Conservation (phyloP, 768 basidiomycete genomes). For the Cyclocybe cylindracea region DNA sequence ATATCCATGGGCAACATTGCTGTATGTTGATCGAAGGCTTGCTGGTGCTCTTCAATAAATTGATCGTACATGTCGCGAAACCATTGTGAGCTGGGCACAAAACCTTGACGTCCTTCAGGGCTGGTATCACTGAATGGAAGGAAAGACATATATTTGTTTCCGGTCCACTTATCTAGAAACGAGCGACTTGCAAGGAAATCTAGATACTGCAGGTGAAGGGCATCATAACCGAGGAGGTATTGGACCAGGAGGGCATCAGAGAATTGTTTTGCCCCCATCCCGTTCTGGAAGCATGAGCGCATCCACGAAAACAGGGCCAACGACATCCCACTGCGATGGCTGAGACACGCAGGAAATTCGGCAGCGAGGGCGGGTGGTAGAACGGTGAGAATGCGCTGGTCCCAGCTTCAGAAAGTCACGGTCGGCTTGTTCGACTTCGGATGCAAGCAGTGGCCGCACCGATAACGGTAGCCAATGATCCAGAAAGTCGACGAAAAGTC, state of each 20-base stretch:
- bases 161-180: not conserved
- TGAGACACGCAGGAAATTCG: no score
- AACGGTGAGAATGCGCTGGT: conserved; percentile 13
- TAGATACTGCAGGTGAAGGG: conserved; percentile 20
- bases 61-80: conserved; percentile 23
- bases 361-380: conserved; percentile 20
- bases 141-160: conserved; percentile 14
- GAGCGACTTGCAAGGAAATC: not conserved
- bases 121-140: conserved; percentile 15
- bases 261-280: conserved; percentile 26
- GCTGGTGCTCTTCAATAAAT: conserved; percentile 15
- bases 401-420: conserved; percentile 26
- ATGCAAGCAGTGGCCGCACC: conserved; percentile 16
- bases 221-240: conserved; percentile 20
- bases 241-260: conserved; percentile 21
- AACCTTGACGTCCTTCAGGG: conserved; percentile 18
- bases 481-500: conserved; percentile 17
- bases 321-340: no score
- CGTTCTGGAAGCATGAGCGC: no score
- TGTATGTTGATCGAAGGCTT: conserved; percentile 22
- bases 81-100: conserved; percentile 20
- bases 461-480: conserved; percentile 24
- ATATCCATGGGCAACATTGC: conserved; percentile 19
- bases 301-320: no score
- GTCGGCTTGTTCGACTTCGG: conserved; percentile 2